Evolutionary conservation across 2,329 filamentous ascomycete genomes (phyloP).

Genomic region (Xylariaceae sp.): DNA sequence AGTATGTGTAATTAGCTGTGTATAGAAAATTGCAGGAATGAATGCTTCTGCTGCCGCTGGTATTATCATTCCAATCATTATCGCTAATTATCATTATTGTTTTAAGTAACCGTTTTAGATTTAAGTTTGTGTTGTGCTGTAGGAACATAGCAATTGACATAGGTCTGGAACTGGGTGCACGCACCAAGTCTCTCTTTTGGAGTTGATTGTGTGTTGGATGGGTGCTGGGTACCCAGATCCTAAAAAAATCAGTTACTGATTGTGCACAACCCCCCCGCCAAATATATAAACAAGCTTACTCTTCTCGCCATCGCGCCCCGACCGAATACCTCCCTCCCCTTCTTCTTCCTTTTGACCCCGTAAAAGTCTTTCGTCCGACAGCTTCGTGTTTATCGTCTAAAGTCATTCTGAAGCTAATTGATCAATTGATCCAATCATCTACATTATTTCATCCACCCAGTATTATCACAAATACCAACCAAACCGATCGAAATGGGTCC

Average conservation of each 20-base stretch:
- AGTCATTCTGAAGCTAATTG: constrained; percentile 29
- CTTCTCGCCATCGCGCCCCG: constrained; percentile 55
- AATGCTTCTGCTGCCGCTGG: too few relatives aligned
- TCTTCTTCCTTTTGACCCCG: constrained; percentile 41
- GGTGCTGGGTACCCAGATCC: constrained; percentile 31
- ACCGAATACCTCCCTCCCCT: constrained; percentile 44
- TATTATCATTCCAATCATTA: too few relatives aligned
- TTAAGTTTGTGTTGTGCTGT: background rate
- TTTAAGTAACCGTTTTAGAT: background rate
- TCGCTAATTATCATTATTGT: too few relatives aligned
- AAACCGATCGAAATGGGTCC: constrained; percentile 55
- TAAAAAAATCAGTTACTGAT: constrained; percentile 51
- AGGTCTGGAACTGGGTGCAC: background rate
- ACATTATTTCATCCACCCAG: constrained; percentile 21
- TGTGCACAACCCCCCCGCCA: constrained; percentile 55
- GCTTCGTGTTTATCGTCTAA: constrained; percentile 15
- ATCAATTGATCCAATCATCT: constrained; percentile 29
- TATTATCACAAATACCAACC: constrained; percentile 23
- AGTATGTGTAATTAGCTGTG: too few relatives aligned
- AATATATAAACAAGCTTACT: constrained; percentile 63
- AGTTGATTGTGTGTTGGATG: constrained; percentile 33
- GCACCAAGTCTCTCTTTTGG: constrained; percentile 12
- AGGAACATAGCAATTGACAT: background rate
- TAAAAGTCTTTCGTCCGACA: constrained; percentile 20
- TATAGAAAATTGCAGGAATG: too few relatives aligned